A percentile compares a stretch with the other conserved stretches of the same genome.
phyloP scores from a whole-genome alignment of 768 basidiomycete species.

The Collybiopsis luxurians region DNA sequence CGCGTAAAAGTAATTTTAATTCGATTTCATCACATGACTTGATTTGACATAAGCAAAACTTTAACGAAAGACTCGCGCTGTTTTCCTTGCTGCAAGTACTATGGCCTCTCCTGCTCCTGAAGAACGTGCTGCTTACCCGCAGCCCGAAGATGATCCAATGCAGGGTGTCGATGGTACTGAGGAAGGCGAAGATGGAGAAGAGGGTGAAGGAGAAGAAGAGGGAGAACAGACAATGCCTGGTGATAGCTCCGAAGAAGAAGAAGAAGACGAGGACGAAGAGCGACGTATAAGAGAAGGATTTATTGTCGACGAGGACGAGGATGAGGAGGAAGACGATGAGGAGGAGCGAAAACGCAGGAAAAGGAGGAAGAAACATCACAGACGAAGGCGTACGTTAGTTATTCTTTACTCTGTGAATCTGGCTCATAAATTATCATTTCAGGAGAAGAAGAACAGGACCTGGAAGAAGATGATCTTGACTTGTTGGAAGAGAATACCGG shows the following conservation, averaged over 20 bases:
- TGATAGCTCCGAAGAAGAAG: constrained; percentile 87
- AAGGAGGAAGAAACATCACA: constrained; percentile 64
- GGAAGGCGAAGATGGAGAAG: constrained; percentile 39
- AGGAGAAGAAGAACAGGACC: constrained; percentile 54
- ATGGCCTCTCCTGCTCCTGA: constrained; percentile 55
- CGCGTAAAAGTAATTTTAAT: neutral
- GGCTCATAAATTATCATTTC: constrained; percentile 9
- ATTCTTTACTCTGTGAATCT: constrained; percentile 8
- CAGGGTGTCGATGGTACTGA: constrained; percentile 36
- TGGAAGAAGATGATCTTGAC: constrained; percentile 95
- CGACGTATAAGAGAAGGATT: constrained; percentile 81
- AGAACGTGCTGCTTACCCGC: constrained; percentile 29
- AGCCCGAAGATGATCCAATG: constrained; percentile 62
- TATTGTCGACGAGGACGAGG: constrained; percentile 89
- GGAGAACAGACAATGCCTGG: constrained; percentile 56
- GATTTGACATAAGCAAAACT: constrained; percentile 14
- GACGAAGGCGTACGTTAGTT: constrained; percentile 45
- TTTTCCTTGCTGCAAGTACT: too few relatives aligned
- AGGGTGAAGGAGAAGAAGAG: constrained; percentile 43
- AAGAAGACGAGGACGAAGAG: constrained; percentile 89
- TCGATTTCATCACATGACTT: neutral
- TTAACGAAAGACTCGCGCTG: too few relatives aligned
- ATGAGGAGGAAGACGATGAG: constrained; percentile 67
- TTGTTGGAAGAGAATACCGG: constrained; percentile 89
- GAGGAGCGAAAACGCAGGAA: constrained; percentile 60